Evolutionary conservation across 371 early-diverging fungal genomes (phyloP).

Genomic region (Syncephalastrum contaminatum): DNA sequence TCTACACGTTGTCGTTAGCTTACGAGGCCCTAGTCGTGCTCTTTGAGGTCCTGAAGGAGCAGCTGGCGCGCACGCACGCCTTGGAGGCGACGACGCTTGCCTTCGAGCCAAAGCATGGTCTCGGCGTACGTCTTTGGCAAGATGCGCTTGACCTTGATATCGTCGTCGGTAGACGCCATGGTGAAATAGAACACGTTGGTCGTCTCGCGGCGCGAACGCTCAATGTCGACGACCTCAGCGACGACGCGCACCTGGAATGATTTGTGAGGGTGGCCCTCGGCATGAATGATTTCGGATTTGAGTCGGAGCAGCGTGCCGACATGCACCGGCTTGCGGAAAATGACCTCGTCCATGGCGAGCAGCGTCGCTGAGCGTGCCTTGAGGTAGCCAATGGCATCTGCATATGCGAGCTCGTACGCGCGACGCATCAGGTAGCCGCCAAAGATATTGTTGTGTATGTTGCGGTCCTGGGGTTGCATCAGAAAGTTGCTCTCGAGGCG

Average conservation of each 20-base stretch:
- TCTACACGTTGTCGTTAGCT: no score
- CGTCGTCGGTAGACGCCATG: constrained; percentile 43
- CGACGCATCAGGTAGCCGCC: constrained; percentile 83
- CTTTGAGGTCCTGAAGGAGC: constrained; percentile 10
- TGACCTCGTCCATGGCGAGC: constrained; percentile 84
- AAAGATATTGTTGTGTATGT: constrained; percentile 92
- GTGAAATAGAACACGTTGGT: constrained; percentile 90
- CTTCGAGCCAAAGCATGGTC: constrained; percentile 75
- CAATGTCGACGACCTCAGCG: constrained; percentile 79
- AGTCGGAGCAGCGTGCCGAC: constrained; percentile 83
- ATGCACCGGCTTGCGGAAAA: constrained; percentile 87
- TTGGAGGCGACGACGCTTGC: constrained; percentile 38
- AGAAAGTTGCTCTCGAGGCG: constrained; percentile 67
- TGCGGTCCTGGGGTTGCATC: constrained; percentile 85
- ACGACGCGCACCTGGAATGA: constrained; percentile 75
- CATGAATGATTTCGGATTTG: constrained; percentile 70
- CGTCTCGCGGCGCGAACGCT: constrained; percentile 50
- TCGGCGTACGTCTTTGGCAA: constrained; percentile 79
- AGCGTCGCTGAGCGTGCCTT: constrained; percentile 46
- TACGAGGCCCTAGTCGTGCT: not conserved
- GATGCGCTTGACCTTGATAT: constrained; percentile 21
- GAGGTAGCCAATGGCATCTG: constrained; percentile 68
- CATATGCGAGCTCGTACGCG: constrained; percentile 80
- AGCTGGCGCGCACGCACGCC: constrained; percentile 14
- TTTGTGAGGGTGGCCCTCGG: constrained; percentile 46